Evolutionary conservation across 345 rosid species (phyloP), one percentile per base, ranked within the genome.

Genomic region (Eucalyptus marginata): DNA sequence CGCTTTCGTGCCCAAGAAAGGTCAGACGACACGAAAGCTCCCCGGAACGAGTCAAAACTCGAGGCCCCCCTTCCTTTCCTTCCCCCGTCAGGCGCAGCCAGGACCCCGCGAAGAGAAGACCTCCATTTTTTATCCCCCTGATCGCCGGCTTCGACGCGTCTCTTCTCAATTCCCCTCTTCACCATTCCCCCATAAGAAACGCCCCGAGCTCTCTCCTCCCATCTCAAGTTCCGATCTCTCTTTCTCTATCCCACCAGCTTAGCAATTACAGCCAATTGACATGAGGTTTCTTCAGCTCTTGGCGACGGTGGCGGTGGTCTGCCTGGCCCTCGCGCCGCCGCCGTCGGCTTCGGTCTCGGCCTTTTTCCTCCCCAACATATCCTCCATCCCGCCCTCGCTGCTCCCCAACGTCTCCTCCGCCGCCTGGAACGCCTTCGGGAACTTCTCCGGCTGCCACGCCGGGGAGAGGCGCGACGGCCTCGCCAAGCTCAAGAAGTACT

Each of bases 401-500:
- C 88, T 59, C 86, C 89, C 90, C 16, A 88, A 91, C 88, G 16
- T 87, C 89, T 68, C 90, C 76, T 36, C n/a, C 8, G 33, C 86
- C 90, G 92, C 95, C 5, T 97, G 99, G 99, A 95, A 94, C 25
- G 87, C 91, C 52, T 97, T 97, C 88, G 87, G 29, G 12, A 92
- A 93, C 24, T 91, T 95, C 90, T 76, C 94, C 88, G 99, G 98
- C 88, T 95, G 96, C 92, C 95, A 66, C 20, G 27, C 93, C 43
- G 99, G 99, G 17, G 92, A 96, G 13, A 93, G 79, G 44, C 90
- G 87, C 80, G 91, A 91, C 50, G 99, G 99, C 13, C 90, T 97
- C 66, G 90, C 91, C 4, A 93, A 93, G 89, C 95, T 97, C 88
- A 97, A 97, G 91, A 88, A 93, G 58, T 97, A 97, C 94, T 96